Conservation (phyloP, 768 basidiomycete genomes). For the Pleurotus pulmonarius region DNA sequence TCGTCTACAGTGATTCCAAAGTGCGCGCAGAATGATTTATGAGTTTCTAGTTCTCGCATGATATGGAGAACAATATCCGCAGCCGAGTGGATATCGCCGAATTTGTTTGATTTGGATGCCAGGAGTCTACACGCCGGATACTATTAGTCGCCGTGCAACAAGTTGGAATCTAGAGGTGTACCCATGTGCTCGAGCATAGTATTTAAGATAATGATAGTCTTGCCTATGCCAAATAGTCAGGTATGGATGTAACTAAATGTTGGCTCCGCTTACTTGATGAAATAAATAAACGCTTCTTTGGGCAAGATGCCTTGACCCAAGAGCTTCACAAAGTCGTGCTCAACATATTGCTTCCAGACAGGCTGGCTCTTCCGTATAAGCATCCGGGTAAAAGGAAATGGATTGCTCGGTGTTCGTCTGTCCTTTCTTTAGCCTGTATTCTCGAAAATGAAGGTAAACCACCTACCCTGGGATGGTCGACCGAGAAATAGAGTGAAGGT, state of each 20-base stretch:
- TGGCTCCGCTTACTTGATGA: constrained; percentile 61
- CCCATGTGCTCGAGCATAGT: constrained; percentile 83
- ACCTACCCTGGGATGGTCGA: constrained; percentile 47
- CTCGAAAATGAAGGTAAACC: neutral
- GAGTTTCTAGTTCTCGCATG: constrained; percentile 66
- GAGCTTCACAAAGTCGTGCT: constrained; percentile 80
- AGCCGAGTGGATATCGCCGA: constrained; percentile 57
- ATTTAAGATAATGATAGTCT: constrained; percentile 77
- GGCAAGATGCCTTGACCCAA: constrained; percentile 72
- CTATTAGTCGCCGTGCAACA: neutral
- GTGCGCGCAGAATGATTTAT: constrained; percentile 63
- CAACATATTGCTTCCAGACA: constrained; percentile 71
- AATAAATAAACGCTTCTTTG: constrained; percentile 69
- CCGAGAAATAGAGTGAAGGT: constrained; percentile 58
- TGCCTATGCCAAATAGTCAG: constrained; percentile 42
- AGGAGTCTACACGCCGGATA: constrained; percentile 48
- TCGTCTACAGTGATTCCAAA: constrained; percentile 67
- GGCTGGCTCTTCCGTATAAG: constrained; percentile 55
- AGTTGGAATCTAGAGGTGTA: constrained; percentile 23
- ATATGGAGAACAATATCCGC: constrained; percentile 62
- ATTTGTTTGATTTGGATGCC: constrained; percentile 71
- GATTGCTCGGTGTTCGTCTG: constrained; percentile 57
- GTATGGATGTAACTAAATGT: neutral
- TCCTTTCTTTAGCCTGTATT: neutral
- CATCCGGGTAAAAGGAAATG: constrained; percentile 63